Evolutionary conservation across 2,329 filamentous ascomycete genomes (phyloP), one percentile per base, ranked within the genome.

Genomic region (Calonectria fujianensis): DNA sequence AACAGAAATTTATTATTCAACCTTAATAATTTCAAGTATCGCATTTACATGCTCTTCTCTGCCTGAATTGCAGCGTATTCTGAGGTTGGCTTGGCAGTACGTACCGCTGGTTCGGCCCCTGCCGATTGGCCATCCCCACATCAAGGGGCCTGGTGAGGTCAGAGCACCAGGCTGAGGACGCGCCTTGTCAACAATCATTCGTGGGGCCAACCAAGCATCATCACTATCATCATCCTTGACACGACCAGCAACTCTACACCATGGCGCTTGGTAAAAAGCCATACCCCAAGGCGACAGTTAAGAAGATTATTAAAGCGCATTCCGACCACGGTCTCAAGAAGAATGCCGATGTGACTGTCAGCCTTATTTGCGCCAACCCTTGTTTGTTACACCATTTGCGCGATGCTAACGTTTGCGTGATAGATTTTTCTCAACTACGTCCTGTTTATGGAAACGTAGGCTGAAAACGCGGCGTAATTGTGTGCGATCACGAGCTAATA

Each of bases 221-320:
- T 45, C 39, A 31, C 24, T 7, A 39, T 45, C 65, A 52, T 32
- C 37, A 35, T 9, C 20, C 32, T 27, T 67, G 77, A 77, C 61
- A 72, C 75, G 32, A 74, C 73, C 35, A 77, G n/a, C 27, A 68
- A 50, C 27, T 37, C 37, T 69, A 48, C 74, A 75, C 72, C 50
- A 85, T 86, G 84, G 84, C 83, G 4, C 80, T 84, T 16, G 89
- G 91, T 29, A 93, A 93, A 82, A 96, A 95, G 80, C 88, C 95
- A 18, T 98, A 98, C 82, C 96, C 96, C 14, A 93, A 96, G 76
- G 93, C 92, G 24, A 97, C 95, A 0, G 89, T 98, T 80, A 97
- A 96, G 85, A 96, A 96, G 85, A 96, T 97, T 74, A 90, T 97
- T 81, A 98, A 98, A 86, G 95, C 95, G 24, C 95, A 98, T 84